Conservation (phyloP, 176 grass and related monocot genomes). For the Chloris gayana region DNA sequence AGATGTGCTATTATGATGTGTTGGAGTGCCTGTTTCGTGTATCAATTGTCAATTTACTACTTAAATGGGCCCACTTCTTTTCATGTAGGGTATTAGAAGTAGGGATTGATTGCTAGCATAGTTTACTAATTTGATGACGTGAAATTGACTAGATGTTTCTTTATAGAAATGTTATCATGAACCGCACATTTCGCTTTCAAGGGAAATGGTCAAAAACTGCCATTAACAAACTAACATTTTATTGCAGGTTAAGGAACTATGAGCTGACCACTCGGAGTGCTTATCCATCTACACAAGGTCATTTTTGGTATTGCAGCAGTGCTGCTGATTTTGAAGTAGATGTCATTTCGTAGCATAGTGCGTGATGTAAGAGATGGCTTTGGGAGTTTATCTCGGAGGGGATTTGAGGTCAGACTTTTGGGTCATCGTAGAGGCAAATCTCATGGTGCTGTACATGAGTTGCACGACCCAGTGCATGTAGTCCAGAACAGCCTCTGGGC, state of each 20-base stretch:
- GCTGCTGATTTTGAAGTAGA: slow-evolving; percentile 32
- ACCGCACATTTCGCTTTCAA: neutral
- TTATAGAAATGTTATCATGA: neutral
- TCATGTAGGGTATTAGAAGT: neutral
- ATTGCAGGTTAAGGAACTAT: slow-evolving; percentile 23
- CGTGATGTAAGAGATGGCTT: slow-evolving; percentile 64
- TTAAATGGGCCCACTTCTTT: neutral
- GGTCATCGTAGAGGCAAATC: slow-evolving; percentile 55
- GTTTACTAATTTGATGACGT: neutral
- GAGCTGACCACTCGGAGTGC: slow-evolving; percentile 12
- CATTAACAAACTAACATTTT: slow-evolving; percentile 19
- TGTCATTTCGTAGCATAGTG: slow-evolving; percentile 67
- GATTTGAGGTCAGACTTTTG: slow-evolving; percentile 54
- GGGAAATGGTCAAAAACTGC: neutral
- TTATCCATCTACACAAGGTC: neutral
- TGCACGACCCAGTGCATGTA: slow-evolving; percentile 51
- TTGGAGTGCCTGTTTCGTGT: neutral
- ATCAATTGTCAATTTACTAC: neutral
- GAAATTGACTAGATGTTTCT: neutral
- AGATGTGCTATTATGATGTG: neutral
- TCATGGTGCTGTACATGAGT: slow-evolving; percentile 69
- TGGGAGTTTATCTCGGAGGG: slow-evolving; percentile 65
- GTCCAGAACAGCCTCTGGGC: slow-evolving; percentile 65
- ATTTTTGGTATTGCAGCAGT: neutral
- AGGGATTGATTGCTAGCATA: neutral